Evolutionary conservation across 805 yeast species (phyloP).

Genomic region (Metschnikowia corniflorae): DNA sequence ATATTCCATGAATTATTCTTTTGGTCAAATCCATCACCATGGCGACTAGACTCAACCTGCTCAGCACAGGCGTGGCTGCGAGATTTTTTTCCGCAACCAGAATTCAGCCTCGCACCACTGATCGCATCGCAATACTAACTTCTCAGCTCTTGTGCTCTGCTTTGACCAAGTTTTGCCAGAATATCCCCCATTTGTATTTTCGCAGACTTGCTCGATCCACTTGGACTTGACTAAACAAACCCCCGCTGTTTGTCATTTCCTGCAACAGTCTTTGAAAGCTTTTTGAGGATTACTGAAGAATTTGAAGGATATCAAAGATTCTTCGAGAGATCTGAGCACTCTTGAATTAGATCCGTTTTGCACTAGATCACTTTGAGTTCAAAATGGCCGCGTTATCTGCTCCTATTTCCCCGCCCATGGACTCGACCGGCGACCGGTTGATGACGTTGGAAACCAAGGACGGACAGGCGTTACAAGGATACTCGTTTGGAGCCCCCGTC

Average conservation of each 20-base stretch:
- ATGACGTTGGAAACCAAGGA: constrained; percentile 86
- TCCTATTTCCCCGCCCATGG: constrained; percentile 90
- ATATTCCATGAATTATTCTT: background rate
- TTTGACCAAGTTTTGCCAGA: constrained; percentile 9
- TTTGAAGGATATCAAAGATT: too few relatives aligned
- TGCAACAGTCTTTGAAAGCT: constrained; percentile 6
- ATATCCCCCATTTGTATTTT: constrained; percentile 8
- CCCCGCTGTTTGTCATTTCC: background rate
- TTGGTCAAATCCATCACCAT: too few relatives aligned
- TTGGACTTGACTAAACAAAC: background rate
- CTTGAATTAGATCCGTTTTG: too few relatives aligned
- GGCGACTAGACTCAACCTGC: too few relatives aligned
- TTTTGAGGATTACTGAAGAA: too few relatives aligned
- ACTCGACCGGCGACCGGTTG: constrained; percentile 74
- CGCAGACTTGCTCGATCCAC: constrained; percentile 9
- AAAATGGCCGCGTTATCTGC: constrained; percentile 55
- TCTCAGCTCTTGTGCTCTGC: constrained; percentile 7
- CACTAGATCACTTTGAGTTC: too few relatives aligned
- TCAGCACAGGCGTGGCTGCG: too few relatives aligned
- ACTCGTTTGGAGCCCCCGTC: constrained; percentile 91
- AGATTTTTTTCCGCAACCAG: background rate
- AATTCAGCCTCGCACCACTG: background rate
- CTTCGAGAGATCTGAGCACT: too few relatives aligned
- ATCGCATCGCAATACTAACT: constrained; percentile 13
- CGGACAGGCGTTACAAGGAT: constrained; percentile 86